Percentiles rank a stretch among this genome's conserved stretches.
phyloP scores from a whole-genome alignment of 1,139 yeast genomes.

The Candida pseudoviswanathii region DNA sequence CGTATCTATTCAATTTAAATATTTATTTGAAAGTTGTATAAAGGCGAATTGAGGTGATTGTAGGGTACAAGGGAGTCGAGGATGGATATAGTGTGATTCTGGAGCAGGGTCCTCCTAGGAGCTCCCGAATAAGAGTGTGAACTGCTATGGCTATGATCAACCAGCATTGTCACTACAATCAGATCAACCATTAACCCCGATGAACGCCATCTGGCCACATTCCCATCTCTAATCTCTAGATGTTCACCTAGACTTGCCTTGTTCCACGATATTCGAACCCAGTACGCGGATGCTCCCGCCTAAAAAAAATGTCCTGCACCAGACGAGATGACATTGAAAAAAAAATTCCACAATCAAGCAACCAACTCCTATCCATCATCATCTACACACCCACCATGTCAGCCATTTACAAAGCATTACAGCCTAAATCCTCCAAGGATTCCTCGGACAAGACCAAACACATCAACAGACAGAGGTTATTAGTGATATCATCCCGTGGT shows the following conservation, averaged over 20 bases:
- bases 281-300: background rate
- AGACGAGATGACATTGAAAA: conserved; percentile 9
- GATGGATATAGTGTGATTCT: too few relatives aligned
- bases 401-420: conserved; percentile 69
- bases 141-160: too few relatives aligned
- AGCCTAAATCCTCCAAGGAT: conserved; percentile 48
- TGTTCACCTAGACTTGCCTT: too few relatives aligned
- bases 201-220: too few relatives aligned
- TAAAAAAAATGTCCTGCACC: background rate
- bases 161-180: too few relatives aligned
- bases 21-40: background rate
- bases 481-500: conserved; percentile 92
- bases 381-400: conserved; percentile 43
- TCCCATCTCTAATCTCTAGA: too few relatives aligned
- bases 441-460: conserved; percentile 53
- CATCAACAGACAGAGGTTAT: conserved; percentile 77
- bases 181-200: too few relatives aligned
- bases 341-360: background rate
- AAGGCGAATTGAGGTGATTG: background rate
- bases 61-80: background rate
- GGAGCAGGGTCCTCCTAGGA: too few relatives aligned
- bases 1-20: conserved; percentile 3
- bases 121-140: too few relatives aligned
- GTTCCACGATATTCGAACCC: conserved; percentile 1
- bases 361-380: background rate